Conservation (phyloP, 163 green algal genomes). For the Chlamydomonas reinhardtii region DNA sequence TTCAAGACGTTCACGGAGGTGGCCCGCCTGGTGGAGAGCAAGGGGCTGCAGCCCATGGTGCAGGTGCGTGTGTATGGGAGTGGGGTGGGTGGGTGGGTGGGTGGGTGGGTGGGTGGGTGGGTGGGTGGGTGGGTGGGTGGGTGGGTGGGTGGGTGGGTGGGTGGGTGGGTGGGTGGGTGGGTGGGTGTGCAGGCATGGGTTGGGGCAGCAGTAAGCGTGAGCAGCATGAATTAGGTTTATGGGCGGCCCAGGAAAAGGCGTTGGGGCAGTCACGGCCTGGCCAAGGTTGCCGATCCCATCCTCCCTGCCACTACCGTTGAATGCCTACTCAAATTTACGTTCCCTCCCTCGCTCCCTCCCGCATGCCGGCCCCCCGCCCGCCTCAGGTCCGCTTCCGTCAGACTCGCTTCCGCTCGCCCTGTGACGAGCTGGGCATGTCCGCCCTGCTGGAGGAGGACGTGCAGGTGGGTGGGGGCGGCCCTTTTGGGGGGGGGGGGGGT, state of each 20-base stretch:
- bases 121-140: background rate
- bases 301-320: too few relatives aligned
- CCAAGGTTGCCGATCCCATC: too few relatives aligned
- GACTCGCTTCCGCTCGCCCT: constrained; percentile 4
- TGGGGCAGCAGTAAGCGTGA: too few relatives aligned
- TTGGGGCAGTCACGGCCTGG: too few relatives aligned
- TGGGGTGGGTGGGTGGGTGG: background rate
- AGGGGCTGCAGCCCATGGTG: constrained; percentile 59
- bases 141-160: too few relatives aligned
- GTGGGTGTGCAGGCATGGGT: too few relatives aligned
- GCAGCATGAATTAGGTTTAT: too few relatives aligned
- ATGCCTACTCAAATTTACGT: too few relatives aligned
- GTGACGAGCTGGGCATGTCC: background rate
- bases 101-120: background rate
- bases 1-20: constrained; percentile 68
- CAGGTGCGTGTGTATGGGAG: background rate
- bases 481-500: too few relatives aligned
- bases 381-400: constrained; percentile 6
- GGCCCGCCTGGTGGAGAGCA: constrained; percentile 55
- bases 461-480: constrained; percentile 22
- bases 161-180: too few relatives aligned
- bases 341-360: background rate
- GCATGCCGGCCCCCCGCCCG: too few relatives aligned
- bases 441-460: constrained; percentile 35
- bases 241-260: too few relatives aligned